These are phyloP conservation scores for Phytophthora idaei DNA, from an alignment of 352 stramenopile species.

Conservation along the genomic window DNA sequence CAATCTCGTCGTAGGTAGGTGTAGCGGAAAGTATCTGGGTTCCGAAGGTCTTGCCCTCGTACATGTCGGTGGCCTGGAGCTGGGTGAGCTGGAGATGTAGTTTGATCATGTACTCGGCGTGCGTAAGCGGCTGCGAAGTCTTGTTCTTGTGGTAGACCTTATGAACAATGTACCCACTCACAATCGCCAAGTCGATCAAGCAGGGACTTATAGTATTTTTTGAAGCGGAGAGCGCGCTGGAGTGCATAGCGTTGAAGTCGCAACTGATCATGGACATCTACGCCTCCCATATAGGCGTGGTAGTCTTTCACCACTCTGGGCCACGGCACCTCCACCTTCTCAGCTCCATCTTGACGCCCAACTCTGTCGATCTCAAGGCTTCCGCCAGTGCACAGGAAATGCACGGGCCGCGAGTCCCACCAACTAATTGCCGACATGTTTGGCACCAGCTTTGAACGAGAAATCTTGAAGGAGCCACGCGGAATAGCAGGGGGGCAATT, in stretches of 20 bases:
- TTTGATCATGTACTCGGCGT: slow-evolving; percentile 24
- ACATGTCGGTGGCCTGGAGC: slow-evolving; percentile 12
- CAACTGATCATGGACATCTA: background rate
- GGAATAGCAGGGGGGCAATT: too few species aligned
- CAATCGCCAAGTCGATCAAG: slow-evolving; percentile 25
- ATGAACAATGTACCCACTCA: slow-evolving; percentile 33
- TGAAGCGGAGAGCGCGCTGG: slow-evolving; percentile 7
- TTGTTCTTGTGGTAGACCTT: slow-evolving; percentile 21
- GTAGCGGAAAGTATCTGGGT: background rate
- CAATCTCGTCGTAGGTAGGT: background rate
- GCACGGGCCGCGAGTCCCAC: too few species aligned
- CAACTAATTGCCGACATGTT: too few species aligned
- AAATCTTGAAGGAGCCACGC: too few species aligned
- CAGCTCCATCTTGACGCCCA: too few species aligned
- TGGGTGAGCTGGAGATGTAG: slow-evolving; percentile 4
- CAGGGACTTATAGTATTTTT: slow-evolving; percentile 36
- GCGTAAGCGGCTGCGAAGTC: slow-evolving; percentile 3
- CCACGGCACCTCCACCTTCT: too few species aligned
- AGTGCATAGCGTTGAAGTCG: background rate
- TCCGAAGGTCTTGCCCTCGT: slow-evolving; percentile 20
- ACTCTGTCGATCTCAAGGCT: too few species aligned
- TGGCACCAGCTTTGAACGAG: too few species aligned
- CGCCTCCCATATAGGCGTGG: too few species aligned
- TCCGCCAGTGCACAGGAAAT: too few species aligned
- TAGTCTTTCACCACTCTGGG: too few species aligned